Percentiles rank a stretch among this genome's conserved stretches.
These are phyloP conservation scores for Emericellopsis atlantica DNA, from an alignment of 2,329 filamentous ascomycete genomes.

Conservation along the genomic window DNA sequence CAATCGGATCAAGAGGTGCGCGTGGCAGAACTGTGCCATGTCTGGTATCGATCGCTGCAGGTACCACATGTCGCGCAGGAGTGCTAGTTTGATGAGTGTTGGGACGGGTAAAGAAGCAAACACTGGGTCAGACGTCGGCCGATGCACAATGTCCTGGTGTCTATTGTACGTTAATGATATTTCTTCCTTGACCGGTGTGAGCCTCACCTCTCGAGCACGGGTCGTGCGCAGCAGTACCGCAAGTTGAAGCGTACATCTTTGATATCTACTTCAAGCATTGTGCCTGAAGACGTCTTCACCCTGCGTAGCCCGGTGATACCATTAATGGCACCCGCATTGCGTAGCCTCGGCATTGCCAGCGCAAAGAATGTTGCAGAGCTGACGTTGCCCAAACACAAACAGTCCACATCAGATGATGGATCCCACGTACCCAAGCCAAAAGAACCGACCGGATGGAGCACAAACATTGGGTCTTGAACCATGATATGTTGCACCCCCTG, in stretches of 20 bases:
- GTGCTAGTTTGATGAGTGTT: conserved; percentile 49
- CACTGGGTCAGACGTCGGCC: conserved; percentile 35
- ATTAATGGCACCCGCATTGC: conserved; percentile 30
- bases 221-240: conserved; percentile 50
- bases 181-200: not conserved
- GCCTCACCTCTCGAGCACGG: conserved; percentile 34
- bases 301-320: conserved; percentile 33
- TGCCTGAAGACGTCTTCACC: conserved; percentile 45
- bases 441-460: conserved; percentile 52
- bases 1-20: conserved; percentile 45
- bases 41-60: conserved; percentile 48
- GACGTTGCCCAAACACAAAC: conserved; percentile 50
- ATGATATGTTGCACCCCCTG: conserved; percentile 3
- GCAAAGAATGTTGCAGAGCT: conserved; percentile 49
- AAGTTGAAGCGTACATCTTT: conserved; percentile 46
- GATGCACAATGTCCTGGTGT: conserved; percentile 32
- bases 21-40: conserved; percentile 31
- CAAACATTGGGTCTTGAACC: too few species aligned
- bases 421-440: conserved; percentile 53
- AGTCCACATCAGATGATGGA: conserved; percentile 48
- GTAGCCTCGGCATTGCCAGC: conserved; percentile 41
- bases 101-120: conserved; percentile 39
- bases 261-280: conserved; percentile 53
- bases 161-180: conserved; percentile 7
- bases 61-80: conserved; percentile 48